Evolutionary conservation across 2,329 filamentous ascomycete genomes (phyloP).

Genomic region (Penicillium capsulatum): DNA sequence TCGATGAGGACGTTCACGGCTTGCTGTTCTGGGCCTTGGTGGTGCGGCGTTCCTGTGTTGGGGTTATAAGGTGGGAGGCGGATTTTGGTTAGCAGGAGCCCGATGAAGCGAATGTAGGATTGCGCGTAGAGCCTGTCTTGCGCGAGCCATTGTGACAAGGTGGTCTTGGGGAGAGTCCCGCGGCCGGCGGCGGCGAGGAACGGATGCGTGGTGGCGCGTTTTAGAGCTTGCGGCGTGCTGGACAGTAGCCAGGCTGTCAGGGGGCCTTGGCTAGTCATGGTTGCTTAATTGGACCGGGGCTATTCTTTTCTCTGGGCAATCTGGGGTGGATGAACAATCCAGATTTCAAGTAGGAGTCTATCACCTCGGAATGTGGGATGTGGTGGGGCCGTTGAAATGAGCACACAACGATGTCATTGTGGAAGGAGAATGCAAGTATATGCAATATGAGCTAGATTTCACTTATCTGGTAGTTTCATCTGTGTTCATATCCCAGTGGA

Average conservation of each 20-base stretch:
- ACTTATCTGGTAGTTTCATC: too few relatives aligned
- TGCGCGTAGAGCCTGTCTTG: constrained; percentile 70
- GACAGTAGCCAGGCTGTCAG: constrained; percentile 57
- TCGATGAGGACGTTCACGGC: constrained; percentile 61
- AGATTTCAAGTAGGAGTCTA: too few relatives aligned
- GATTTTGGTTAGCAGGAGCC: constrained; percentile 60
- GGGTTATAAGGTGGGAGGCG: constrained; percentile 46
- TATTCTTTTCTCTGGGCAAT: not conserved
- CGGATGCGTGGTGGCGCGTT: constrained; percentile 58
- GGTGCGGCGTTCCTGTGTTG: constrained; percentile 25
- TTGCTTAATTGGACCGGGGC: too few relatives aligned
- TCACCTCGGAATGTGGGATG: too few relatives aligned
- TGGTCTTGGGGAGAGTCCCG: constrained; percentile 55
- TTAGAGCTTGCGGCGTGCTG: constrained; percentile 47
- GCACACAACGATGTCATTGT: constrained; percentile 1
- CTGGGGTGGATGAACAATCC: not conserved
- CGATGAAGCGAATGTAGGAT: constrained; percentile 64
- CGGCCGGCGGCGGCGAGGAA: constrained; percentile 64
- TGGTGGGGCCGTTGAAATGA: not conserved
- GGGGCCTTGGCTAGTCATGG: constrained; percentile 32
- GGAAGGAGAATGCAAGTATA: not conserved
- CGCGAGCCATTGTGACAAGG: constrained; percentile 63
- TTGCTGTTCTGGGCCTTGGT: constrained; percentile 46
- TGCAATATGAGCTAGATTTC: not conserved
- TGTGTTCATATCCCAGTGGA: too few relatives aligned